phyloP scores from a whole-genome alignment of 805 yeast genomes.

The Danielia oregonensis region DNA sequence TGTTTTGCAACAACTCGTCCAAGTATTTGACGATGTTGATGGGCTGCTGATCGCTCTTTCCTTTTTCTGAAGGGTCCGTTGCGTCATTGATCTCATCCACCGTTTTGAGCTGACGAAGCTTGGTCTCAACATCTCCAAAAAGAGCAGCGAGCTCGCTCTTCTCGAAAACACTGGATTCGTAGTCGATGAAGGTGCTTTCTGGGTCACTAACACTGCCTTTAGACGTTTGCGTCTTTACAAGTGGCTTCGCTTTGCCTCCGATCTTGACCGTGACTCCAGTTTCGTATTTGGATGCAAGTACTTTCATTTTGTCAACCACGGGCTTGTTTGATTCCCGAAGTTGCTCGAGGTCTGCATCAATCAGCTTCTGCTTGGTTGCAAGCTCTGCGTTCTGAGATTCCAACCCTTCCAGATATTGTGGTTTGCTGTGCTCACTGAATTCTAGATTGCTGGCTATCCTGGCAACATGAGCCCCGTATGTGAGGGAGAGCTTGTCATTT shows the following conservation, averaged over 20 bases:
- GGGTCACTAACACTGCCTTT: constrained; percentile 6
- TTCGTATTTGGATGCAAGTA: constrained; percentile 21
- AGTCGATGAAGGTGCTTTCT: constrained; percentile 3
- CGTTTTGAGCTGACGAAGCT: constrained; percentile 13
- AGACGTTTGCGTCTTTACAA: background rate
- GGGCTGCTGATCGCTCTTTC: constrained; percentile 3
- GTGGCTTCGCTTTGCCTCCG: constrained; percentile 1
- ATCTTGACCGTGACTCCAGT: constrained; percentile 10
- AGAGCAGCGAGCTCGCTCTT: constrained; percentile 17
- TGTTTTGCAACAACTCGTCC: constrained; percentile 20
- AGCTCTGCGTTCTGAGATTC: constrained; percentile 20
- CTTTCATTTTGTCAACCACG: constrained; percentile 30
- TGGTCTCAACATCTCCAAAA: constrained; percentile 17
- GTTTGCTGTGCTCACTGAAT: constrained; percentile 8
- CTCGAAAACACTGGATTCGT: constrained; percentile 13
- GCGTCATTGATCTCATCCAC: constrained; percentile 13
- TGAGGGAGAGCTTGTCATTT: constrained; percentile 23
- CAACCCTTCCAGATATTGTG: constrained; percentile 18
- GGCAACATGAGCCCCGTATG: constrained; percentile 24
- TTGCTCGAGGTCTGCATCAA: constrained; percentile 20
- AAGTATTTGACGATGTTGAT: constrained; percentile 16
- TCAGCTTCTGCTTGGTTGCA: constrained; percentile 8
- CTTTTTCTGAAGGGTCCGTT: background rate
- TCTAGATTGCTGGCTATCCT: constrained; percentile 19
- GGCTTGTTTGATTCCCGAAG: constrained; percentile 32